Conservation (phyloP, 2,329 filamentous ascomycete genomes). For the Xylariaceae sp. region DNA sequence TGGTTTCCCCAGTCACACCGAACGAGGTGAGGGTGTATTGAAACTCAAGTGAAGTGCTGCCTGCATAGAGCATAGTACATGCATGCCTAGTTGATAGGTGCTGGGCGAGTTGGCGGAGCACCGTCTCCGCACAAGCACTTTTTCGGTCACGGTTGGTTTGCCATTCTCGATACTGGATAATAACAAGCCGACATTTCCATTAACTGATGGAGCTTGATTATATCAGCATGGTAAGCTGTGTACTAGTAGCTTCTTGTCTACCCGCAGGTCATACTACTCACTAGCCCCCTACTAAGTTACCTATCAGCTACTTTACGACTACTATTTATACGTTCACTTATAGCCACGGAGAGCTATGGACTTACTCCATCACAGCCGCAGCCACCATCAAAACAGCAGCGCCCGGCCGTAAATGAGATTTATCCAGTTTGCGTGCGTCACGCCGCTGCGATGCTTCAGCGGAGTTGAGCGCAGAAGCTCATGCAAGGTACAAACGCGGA, state of each 20-base stretch:
- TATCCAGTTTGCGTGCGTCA: conserved; percentile 7
- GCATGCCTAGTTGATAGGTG: background rate
- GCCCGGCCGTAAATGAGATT: background rate
- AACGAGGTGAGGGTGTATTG: conserved; percentile 12
- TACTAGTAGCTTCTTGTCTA: conserved; percentile 8
- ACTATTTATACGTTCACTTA: background rate
- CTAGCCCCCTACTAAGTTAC: background rate
- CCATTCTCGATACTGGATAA: background rate
- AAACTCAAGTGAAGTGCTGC: background rate
- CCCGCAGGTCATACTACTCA: conserved; percentile 6
- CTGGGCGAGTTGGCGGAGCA: conserved; percentile 28
- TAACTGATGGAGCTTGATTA: background rate
- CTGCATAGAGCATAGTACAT: too few species aligned
- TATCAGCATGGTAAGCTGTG: background rate
- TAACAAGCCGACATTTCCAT: background rate
- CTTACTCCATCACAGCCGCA: conserved; percentile 15
- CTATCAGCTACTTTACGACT: conserved; percentile 13
- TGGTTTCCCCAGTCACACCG: conserved; percentile 24
- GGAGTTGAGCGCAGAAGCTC: conserved; percentile 16
- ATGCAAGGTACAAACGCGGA: conserved; percentile 40
- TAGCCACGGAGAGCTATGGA: background rate
- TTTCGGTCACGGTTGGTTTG: background rate
- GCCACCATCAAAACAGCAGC: background rate
- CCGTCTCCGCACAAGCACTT: conserved; percentile 13
- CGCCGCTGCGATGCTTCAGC: conserved; percentile 5